Evolutionary conservation across 805 yeast genomes (phyloP).

Genomic region (Metschnikowia peoriensis): DNA sequence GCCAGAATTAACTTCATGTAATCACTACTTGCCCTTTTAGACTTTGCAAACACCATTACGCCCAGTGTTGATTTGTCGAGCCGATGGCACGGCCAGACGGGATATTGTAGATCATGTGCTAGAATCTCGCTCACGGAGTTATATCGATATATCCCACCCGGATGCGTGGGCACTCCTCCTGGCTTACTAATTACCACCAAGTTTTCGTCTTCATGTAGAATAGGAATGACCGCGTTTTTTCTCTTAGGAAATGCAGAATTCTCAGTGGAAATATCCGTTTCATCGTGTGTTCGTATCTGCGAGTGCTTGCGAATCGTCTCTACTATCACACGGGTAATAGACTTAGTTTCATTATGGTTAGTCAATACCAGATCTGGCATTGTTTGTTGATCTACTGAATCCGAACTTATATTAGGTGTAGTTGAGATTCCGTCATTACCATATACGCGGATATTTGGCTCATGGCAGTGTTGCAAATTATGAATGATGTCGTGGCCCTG

Average conservation of each 20-base stretch:
- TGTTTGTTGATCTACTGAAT: too few relatives aligned
- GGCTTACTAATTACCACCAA: conserved; percentile 50
- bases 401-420: too few relatives aligned
- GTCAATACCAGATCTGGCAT: too few relatives aligned
- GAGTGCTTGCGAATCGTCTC: neutral
- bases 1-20: conserved; percentile 32
- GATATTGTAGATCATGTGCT: conserved; percentile 25
- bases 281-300: neutral
- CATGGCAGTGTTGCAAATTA: conserved; percentile 44
- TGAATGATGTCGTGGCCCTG: conserved; percentile 28
- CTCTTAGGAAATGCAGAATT: neutral
- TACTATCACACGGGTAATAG: neutral
- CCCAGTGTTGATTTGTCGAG: conserved; percentile 55
- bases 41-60: conserved; percentile 43
- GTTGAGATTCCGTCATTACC: neutral
- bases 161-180: conserved; percentile 54
- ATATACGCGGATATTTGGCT: conserved; percentile 26
- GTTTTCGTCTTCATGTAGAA: conserved; percentile 37
- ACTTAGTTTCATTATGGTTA: neutral
- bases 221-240: conserved; percentile 4
- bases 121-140: conserved; percentile 46
- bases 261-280: neutral
- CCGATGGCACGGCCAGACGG: conserved; percentile 46
- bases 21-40: conserved; percentile 28
- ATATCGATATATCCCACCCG: conserved; percentile 43